These are phyloP conservation scores for Saksenaea oblongispora DNA, from an alignment of 371 early-diverging fungal species.

Conservation along the genomic window DNA sequence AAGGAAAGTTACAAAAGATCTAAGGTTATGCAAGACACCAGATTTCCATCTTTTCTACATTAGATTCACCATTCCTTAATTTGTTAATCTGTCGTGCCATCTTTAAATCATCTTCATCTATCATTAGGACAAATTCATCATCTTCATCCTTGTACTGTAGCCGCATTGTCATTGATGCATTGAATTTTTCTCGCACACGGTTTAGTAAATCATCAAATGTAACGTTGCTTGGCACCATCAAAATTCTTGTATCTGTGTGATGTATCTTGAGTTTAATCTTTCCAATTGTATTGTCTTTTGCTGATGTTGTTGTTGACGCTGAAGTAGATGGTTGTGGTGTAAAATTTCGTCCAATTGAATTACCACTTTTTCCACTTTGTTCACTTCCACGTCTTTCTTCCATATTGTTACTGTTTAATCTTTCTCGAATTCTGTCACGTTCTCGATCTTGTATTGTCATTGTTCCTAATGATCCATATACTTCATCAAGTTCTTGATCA, in stretches of 20 bases:
- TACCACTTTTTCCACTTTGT: not conserved
- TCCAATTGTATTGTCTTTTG: constrained; percentile 14
- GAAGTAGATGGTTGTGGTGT: constrained; percentile 12
- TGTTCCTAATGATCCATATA: constrained; percentile 30
- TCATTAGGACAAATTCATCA: constrained; percentile 82
- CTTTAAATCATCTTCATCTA: constrained; percentile 90
- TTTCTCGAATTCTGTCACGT: constrained; percentile 12
- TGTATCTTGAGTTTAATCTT: constrained; percentile 27
- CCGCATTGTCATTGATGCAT: constrained; percentile 36
- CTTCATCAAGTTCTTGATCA: constrained; percentile 36
- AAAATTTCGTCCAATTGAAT: not conserved
- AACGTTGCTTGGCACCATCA: constrained; percentile 20
- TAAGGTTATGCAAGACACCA: constrained; percentile 51
- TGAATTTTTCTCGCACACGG: constrained; percentile 22
- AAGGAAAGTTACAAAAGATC: not conserved
- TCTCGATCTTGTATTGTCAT: constrained; percentile 21
- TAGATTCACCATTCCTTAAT: constrained; percentile 40
- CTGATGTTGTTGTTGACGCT: constrained; percentile 23
- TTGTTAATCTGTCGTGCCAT: constrained; percentile 70
- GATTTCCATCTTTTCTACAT: constrained; percentile 60
- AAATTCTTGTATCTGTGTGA: constrained; percentile 20
- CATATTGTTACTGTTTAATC: constrained; percentile 10
- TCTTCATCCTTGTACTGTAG: constrained; percentile 91
- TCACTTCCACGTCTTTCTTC: constrained; percentile 8
- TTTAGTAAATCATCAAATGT: constrained; percentile 21